Base-by-base conservation (phyloP, 768 basidiomycete genomes). In the Psilocybe sp. region DNA sequence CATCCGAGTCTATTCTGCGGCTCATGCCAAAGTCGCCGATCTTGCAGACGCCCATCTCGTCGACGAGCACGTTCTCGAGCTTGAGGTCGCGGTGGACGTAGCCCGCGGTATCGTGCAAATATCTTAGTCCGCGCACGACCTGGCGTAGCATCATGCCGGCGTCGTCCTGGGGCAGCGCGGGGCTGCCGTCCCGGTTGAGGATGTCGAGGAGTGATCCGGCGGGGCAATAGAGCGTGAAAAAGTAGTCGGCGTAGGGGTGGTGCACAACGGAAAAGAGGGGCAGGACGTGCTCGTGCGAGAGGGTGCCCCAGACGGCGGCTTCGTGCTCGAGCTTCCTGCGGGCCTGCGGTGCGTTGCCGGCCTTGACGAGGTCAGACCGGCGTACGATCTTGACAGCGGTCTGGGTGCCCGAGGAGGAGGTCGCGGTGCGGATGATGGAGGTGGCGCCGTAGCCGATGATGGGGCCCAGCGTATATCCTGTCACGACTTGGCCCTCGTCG, bases 61-160 rank as follows among this genome's bases (percentile, higher is more conserved):
- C 92, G 46, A 95, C 85, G 38, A 98, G 81, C 43, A 98, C 84
- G 71, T 99, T 99, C 71, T 98, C 97, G 51, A 97, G 81, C 73
- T 99, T 99, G 66, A 99, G 74, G 70, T 99, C 97, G 59, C 93
- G 81, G 71, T 99, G 96, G 47, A 95, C 87, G 58, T 87, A 81
- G 7, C 77, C 69, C 23, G 83, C 86, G 38, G 80, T 79, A 51
- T 86, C 81, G 65, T 96, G 92, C 62, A 96, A 67, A 69, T 94
- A 94, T 46, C 82, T 78, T 62, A 94, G 68, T n/a, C 89, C 92
- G 48, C 86, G 74, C 44, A 91, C 89, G 57, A 95, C 79, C 73
- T 95, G 91, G 47, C 85, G 77, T 63, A 94, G 92, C 79, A 92
- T 84, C 76, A 83, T 86, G 44, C 89, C 89, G 3, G 78, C 85